Base-by-base conservation (phyloP, 2,329 filamentous ascomycete genomes). In the Colletotrichum abscissum region DNA sequence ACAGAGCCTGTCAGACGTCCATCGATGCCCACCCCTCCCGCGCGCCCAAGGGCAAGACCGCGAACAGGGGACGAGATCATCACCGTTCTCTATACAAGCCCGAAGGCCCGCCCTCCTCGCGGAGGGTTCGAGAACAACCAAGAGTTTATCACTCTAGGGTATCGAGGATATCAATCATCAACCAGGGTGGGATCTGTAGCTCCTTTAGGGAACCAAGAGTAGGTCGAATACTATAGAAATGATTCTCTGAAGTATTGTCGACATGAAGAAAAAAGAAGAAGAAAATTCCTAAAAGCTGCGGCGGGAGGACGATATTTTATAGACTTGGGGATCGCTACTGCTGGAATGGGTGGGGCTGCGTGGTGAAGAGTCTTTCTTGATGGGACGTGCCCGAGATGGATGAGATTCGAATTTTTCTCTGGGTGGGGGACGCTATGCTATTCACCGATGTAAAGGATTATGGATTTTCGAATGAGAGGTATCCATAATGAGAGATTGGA, bases 211-310 rank as follows among this genome's bases (percentile, higher is more conserved):
- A 96, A 93, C 92, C 94, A 93, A 97, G 94, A 94, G 92, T 89
- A 89, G 90, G 93, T 95, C 92, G 92, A 94, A 89, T 92, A 95
- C 95, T 98, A 95, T 95, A 97, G 93, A 97, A 97, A 94, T 94
- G 94, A 96, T 96, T 95, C 94, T 95, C 85, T 89, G 84, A 88
- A 88, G 87, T 89, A 89, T 90, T 89, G 88, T 90, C 88, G 88
- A 88, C 87, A 87, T 84, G 84, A 89, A 87, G 84, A 86, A 86
- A 86, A 82, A 86, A 82, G 79, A 83, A 85, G 82, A 85, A 84
- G 79, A 80, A 79, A 78, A 80, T 75, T 57, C 2, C 26, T 69
- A 83, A 85, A 82, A 73, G 58, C 46, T 9, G 75, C 79, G 77
- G 76, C 80, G 75, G 70, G 63, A 46, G 76, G 19, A 12, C 60